These are phyloP conservation scores for Calonectria crousiana DNA, from an alignment of 2,329 filamentous ascomycete species.

Conservation along the genomic window DNA sequence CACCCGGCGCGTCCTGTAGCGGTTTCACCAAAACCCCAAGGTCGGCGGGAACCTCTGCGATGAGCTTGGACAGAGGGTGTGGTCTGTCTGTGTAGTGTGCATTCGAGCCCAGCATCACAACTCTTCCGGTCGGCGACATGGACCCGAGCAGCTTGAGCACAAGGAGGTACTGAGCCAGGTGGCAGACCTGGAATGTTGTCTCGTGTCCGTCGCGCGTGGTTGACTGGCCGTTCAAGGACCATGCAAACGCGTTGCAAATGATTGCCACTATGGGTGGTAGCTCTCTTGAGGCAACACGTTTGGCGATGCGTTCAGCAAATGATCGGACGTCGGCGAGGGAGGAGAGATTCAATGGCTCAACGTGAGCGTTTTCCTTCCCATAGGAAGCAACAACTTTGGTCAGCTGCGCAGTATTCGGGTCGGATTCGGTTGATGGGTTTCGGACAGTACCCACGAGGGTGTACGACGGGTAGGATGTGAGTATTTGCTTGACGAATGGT, in stretches of 20 bases:
- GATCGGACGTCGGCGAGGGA: conserved; percentile 6
- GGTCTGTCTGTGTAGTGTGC: conserved; percentile 29
- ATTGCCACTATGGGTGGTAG: conserved; percentile 33
- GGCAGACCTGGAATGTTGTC: conserved; percentile 35
- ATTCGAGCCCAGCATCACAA: conserved; percentile 33
- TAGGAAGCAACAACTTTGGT: conserved; percentile 33
- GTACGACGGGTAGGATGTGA: conserved; percentile 30
- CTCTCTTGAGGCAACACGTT: background rate
- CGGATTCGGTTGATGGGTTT: conserved; percentile 41
- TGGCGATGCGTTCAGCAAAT: conserved; percentile 23
- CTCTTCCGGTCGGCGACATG: conserved; percentile 25
- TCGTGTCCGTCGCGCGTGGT: conserved; percentile 32
- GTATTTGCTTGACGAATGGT: conserved; percentile 27
- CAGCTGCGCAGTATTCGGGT: conserved; percentile 47
- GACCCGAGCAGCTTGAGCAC: conserved; percentile 35
- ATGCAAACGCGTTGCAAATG: conserved; percentile 37
- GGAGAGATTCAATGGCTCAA: conserved; percentile 34
- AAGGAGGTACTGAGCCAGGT: conserved; percentile 37
- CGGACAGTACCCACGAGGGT: conserved; percentile 50
- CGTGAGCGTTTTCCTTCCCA: background rate
- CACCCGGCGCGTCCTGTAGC: background rate
- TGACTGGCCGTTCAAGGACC: conserved; percentile 23
- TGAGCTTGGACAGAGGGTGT: conserved; percentile 29
- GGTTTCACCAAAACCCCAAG: conserved; percentile 23
- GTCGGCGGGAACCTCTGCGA: conserved; percentile 26